Conservation (phyloP, 805 yeast genomes). For the Saturnispora ahearnii region DNA sequence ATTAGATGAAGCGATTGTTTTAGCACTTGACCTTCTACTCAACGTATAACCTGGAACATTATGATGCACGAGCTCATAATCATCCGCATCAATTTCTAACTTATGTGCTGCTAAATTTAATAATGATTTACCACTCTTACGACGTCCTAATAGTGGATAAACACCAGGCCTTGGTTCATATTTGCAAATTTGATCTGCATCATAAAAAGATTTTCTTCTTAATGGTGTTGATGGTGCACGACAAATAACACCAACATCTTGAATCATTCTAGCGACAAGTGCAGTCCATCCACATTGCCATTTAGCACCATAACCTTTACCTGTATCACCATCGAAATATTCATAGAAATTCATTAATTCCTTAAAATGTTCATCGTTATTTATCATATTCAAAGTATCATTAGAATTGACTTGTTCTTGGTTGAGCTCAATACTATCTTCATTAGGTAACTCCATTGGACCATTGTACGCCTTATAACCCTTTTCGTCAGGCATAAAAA, state of each 20-base stretch:
- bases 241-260: slow-evolving; percentile 73
- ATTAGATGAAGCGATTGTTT: slow-evolving; percentile 20
- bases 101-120: slow-evolving; percentile 59
- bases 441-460: slow-evolving; percentile 27
- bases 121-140: slow-evolving; percentile 68
- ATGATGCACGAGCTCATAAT: slow-evolving; percentile 40
- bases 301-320: slow-evolving; percentile 86
- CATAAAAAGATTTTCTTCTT: slow-evolving; percentile 22
- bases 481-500: slow-evolving; percentile 60
- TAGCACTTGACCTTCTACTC: slow-evolving; percentile 24
- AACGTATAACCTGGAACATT: slow-evolving; percentile 24
- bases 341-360: slow-evolving; percentile 77
- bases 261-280: slow-evolving; percentile 82
- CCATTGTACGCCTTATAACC: slow-evolving; percentile 71
- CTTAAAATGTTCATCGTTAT: slow-evolving; percentile 59
- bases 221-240: slow-evolving; percentile 35
- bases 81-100: slow-evolving; percentile 45
- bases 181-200: slow-evolving; percentile 30
- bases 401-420: slow-evolving; percentile 40
- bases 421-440: slow-evolving; percentile 28
- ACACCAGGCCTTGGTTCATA: slow-evolving; percentile 38
- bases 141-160: slow-evolving; percentile 37
- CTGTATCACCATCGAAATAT: slow-evolving; percentile 90
- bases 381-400: slow-evolving; percentile 46
- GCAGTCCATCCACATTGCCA: slow-evolving; percentile 98